Base-by-base conservation (phyloP, 768 basidiomycete genomes). In the Boletus subparvulus region DNA sequence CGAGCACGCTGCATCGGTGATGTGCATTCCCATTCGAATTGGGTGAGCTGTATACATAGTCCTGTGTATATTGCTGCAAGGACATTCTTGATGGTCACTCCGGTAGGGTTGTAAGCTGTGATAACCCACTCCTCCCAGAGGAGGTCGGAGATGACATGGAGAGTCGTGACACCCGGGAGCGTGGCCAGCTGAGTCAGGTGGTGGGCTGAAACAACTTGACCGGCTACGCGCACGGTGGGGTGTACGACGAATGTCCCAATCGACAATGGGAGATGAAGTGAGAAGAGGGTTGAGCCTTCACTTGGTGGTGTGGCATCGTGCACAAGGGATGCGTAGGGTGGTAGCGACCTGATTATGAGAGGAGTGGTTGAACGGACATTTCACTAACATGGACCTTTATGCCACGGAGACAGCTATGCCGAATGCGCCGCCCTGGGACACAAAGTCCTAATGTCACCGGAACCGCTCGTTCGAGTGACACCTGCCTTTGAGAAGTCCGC, bases 61-160 rank as follows among this genome's bases (percentile, higher is more conserved):
- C 72, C 69, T 14, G 58, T 47, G 65, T 78, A 72, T 44, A 85
- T 80, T 17, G 77, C 75, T 2, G 72, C 53, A 5, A 86, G 68
- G 21, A 85, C 73, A 45, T 86, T 80, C n/a, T 65, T 66, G 52
- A 86, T 64, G 3, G 83, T 85, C 40, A 86, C 77, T 10, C 79
- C 80, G 0, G 64, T 62, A 8, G 73, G 68, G 61, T 79, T 81
- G n/a, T 65, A 61, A 10, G 72, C 74, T 11, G 72, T 58, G 33
- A 81, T 77, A 6, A 67, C 66, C 79, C 81, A 83, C 11, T 71
- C 57, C 46, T 69, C 73, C 11, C 73, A 75, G 21, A 81, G 73
- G 55, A 83, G 63, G 30, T 77, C 82, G 55, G 81, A 84, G 11
- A 70, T 64, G 53, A 86, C 58, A 37, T 64, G 68, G 28, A 86